Evolutionary conservation across 331 rosid genomes (phyloP).

Genomic region (Cucumis variabilis): DNA sequence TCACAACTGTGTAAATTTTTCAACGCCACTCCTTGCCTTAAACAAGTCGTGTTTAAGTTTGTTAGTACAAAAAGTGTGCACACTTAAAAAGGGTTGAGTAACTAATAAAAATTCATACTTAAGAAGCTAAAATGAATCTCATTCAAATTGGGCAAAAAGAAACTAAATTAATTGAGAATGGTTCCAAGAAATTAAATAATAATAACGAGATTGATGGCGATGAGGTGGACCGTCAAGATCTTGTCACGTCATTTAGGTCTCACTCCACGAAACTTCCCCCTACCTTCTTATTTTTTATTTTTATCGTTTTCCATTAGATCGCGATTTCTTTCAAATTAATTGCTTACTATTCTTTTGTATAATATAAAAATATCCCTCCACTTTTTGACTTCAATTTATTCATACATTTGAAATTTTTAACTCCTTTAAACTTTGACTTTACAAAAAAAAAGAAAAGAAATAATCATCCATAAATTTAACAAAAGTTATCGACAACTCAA

Average conservation of each 20-base stretch:
- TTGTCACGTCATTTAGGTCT: not conserved
- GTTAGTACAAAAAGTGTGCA: too few species aligned
- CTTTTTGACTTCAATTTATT: not conserved
- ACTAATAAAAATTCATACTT: not conserved
- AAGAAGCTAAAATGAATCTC: not conserved
- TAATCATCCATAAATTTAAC: too few species aligned
- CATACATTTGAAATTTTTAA: too few species aligned
- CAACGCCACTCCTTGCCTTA: too few species aligned
- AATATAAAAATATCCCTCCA: not conserved
- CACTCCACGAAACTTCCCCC: conserved; percentile 45
- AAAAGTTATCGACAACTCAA: too few species aligned
- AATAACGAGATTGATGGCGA: not conserved
- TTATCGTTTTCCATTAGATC: not conserved
- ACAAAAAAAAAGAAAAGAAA: too few species aligned
- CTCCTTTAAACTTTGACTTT: not conserved
- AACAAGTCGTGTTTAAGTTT: too few species aligned
- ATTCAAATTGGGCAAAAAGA: not conserved
- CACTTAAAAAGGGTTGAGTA: too few species aligned
- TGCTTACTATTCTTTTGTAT: too few species aligned
- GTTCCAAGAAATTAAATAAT: not conserved
- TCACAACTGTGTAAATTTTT: too few species aligned
- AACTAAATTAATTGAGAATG: not conserved
- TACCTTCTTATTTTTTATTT: not conserved
- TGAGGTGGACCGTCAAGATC: conserved; percentile 30
- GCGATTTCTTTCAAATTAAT: not conserved